These are phyloP conservation scores for Mucor velutinosus DNA, from an alignment of 371 early-diverging fungal species.

Conservation along the genomic window DNA sequence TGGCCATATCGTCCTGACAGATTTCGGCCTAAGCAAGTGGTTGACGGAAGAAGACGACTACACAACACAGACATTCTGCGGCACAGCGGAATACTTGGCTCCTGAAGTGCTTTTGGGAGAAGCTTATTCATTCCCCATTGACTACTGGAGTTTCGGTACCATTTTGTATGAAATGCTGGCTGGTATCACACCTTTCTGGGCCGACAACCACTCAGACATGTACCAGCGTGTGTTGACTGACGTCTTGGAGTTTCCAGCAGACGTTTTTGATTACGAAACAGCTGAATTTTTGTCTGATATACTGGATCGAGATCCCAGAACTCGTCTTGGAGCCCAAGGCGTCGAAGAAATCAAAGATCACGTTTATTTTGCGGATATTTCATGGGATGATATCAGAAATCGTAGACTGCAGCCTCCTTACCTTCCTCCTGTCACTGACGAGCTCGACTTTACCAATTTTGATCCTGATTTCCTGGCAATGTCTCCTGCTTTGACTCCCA, in stretches of 20 bases:
- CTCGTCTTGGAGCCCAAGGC: slow-evolving; percentile 64
- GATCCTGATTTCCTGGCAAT: slow-evolving; percentile 51
- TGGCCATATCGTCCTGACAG: slow-evolving; percentile 89
- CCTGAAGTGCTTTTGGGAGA: slow-evolving; percentile 88
- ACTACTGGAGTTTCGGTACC: slow-evolving; percentile 97
- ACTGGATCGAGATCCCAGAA: slow-evolving; percentile 65
- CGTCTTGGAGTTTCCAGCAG: slow-evolving; percentile 72
- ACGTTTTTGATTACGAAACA: slow-evolving; percentile 52
- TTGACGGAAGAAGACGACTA: slow-evolving; percentile 30
- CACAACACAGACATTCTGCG: slow-evolving; percentile 90
- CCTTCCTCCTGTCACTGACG: slow-evolving; percentile 53
- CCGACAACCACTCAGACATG: slow-evolving; percentile 78
- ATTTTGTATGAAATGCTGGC: slow-evolving; percentile 85
- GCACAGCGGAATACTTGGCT: slow-evolving; percentile 91
- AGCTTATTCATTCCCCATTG: slow-evolving; percentile 86
- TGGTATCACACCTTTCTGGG: slow-evolving; percentile 81
- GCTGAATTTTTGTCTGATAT: slow-evolving; percentile 62
- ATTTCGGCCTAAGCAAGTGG: slow-evolving; percentile 90
- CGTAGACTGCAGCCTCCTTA: slow-evolving; percentile 59
- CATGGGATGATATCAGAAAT: slow-evolving; percentile 71
- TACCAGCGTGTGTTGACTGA: slow-evolving; percentile 81
- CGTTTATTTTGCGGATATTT: slow-evolving; percentile 66
- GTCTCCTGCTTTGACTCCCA: slow-evolving; percentile 54
- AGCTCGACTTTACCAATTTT: slow-evolving; percentile 68
- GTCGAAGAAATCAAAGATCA: slow-evolving; percentile 70